Conservation (phyloP, 2,329 filamentous ascomycete species). For the Alternaria sp. region DNA sequence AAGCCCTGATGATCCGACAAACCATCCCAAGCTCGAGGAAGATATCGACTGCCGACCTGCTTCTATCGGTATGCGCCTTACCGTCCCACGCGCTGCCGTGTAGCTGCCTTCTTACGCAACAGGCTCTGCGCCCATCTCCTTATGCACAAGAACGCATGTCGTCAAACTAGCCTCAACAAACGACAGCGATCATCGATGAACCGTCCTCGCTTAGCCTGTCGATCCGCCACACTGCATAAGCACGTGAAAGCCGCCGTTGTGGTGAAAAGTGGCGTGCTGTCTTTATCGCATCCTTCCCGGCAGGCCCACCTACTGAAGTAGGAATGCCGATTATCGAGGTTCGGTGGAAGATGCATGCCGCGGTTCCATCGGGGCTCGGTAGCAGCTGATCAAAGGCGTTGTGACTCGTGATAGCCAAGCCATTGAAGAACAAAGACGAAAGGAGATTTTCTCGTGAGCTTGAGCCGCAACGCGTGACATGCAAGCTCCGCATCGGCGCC, state of each 20-base stretch:
- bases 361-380: constrained; percentile 14
- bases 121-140: neutral
- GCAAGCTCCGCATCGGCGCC: neutral
- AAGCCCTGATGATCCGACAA: neutral
- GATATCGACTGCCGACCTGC: neutral
- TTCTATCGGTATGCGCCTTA: neutral
- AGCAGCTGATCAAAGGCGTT: constrained; percentile 9
- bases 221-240: constrained; percentile 17
- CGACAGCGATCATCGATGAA: constrained; percentile 12
- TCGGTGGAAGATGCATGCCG: constrained; percentile 9
- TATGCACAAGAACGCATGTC: constrained; percentile 12
- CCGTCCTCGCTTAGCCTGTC: constrained; percentile 15
- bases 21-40: neutral
- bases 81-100: neutral
- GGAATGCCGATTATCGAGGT: constrained; percentile 14
- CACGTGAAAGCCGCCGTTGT: constrained; percentile 21
- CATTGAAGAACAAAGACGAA: neutral
- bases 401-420: constrained; percentile 4
- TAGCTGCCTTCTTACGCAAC: neutral
- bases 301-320: constrained; percentile 1
- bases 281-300: constrained; percentile 10
- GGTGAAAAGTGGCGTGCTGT: constrained; percentile 10
- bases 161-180: constrained; percentile 24
- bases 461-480: constrained; percentile 17
- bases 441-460: neutral